phyloP scores from a whole-genome alignment of 257 asterid genomes.

The Ocimum tenuiflorum region DNA sequence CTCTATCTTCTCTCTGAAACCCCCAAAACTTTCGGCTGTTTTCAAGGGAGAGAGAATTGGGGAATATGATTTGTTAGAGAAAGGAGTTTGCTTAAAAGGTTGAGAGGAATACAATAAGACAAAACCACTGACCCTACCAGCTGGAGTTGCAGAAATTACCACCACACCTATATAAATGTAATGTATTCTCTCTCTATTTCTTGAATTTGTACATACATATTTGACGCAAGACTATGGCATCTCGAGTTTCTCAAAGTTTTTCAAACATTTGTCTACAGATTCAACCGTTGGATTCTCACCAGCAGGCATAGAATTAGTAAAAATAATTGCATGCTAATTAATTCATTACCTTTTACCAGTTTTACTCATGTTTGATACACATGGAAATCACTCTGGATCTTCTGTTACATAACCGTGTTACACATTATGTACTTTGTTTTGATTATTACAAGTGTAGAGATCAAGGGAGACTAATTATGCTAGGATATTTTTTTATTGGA shows the following conservation, averaged over 20 bases:
- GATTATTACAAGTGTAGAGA: too few relatives aligned
- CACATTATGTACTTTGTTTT: too few relatives aligned
- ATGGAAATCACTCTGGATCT: too few relatives aligned
- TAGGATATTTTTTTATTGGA: too few relatives aligned
- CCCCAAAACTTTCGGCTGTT: conserved; percentile 56
- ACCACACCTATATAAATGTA: conserved; percentile 8
- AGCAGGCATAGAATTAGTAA: not conserved
- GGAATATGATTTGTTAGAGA: conserved; percentile 19
- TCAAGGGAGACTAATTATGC: too few relatives aligned
- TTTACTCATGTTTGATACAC: too few relatives aligned
- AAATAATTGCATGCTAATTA: not conserved
- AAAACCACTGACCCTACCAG: conserved; percentile 40
- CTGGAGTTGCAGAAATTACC: conserved; percentile 32
- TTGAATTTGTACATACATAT: not conserved
- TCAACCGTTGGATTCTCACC: conserved; percentile 1
- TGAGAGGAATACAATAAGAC: conserved; percentile 25
- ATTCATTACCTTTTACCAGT: too few relatives aligned
- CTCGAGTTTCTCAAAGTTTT: conserved; percentile 8
- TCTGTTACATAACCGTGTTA: too few relatives aligned
- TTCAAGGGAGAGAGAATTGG: conserved; percentile 28
- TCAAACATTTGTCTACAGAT: not conserved
- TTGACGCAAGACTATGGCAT: not conserved
- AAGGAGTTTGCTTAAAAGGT: conserved; percentile 20
- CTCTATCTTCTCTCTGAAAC: conserved; percentile 28
- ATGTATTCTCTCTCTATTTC: not conserved